Evolutionary conservation across 2,329 filamentous ascomycete species (phyloP).

Genomic region (Aureobasidium sp.): DNA sequence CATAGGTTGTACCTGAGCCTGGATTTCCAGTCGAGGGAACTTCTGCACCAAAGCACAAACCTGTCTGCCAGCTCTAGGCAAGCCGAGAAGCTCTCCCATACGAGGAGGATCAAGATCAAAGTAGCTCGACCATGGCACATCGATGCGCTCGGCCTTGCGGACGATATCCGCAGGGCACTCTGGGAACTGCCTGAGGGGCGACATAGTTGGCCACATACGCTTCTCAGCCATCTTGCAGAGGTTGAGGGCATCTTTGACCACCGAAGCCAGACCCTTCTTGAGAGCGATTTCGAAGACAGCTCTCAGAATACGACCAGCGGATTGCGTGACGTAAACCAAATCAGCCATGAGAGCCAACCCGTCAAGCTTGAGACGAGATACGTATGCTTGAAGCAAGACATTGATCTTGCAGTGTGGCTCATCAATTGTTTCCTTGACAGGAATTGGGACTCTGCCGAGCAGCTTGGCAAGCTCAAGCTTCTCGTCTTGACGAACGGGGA

Average conservation of each 20-base stretch:
- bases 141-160: conserved; percentile 87
- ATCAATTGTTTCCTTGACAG: conserved; percentile 95
- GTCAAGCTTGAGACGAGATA: conserved; percentile 88
- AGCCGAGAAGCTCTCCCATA: conserved; percentile 88
- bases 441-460: conserved; percentile 81
- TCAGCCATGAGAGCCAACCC: conserved; percentile 95
- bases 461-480: conserved; percentile 93
- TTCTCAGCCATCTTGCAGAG: conserved; percentile 99
- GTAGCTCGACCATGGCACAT: conserved; percentile 87
- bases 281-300: conserved; percentile 97
- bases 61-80: conserved; percentile 78
- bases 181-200: conserved; percentile 84
- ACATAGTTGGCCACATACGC: conserved; percentile 99
- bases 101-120: conserved; percentile 94
- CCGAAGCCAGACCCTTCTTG: conserved; percentile 91
- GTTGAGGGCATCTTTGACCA: conserved; percentile 85
- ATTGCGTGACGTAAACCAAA: conserved; percentile 97
- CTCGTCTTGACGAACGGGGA: conserved; percentile 94
- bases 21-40: conserved; percentile 86
- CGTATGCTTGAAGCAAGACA: conserved; percentile 91
- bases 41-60: conserved; percentile 85
- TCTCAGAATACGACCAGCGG: conserved; percentile 87
- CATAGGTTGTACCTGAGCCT: conserved; percentile 89
- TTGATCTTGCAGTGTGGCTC: conserved; percentile 98
- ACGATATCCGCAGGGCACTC: conserved; percentile 76